Base-by-base conservation (phyloP, 768 basidiomycete genomes). In the Calvatia gigantea region DNA sequence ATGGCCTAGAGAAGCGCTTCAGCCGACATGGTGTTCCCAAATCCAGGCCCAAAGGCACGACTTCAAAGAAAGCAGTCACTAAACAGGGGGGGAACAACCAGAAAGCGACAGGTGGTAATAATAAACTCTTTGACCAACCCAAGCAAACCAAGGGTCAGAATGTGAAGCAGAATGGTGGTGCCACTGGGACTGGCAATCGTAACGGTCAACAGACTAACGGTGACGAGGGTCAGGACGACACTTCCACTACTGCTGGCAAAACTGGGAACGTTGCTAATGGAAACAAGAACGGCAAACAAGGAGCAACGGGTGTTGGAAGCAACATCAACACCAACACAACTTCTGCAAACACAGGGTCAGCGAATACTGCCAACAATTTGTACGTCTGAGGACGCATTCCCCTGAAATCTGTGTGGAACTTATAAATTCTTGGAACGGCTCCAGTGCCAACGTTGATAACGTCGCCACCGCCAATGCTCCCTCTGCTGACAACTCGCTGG, bases 401-500 rank as follows among this genome's bases (percentile, higher is more conserved):
- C n/a, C n/a, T n/a, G n/a, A n/a, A n/a, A n/a, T n/a, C n/a, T n/a
- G n/a, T n/a, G n/a, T n/a, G n/a, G n/a, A n/a, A n/a, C n/a, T n/a
- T n/a, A n/a, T n/a, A n/a, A n/a, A 46, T n/a, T 17, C 6, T 15
- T 17, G 23, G 11, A 39, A 52, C 17, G 25, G 27, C 38, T 21
- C 25, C 45, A 41, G 37, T 14, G 21, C 25, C 27, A 9, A 37
- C 6, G 17, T 32, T 17, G 54, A 49, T 12, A 57, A 57, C n/a
- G 51, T 51, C 9, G 57, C 60, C 39, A 56, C 44, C 9, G 63
- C 44, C 58, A 62, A 19, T 9, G 50, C 64, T 3, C 59, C 60
- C 15, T 60, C 53, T 54, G 45, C 51, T 1, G 63, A 43, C 2
- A 52, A 81, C 61, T 77, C 81, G 33, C 67, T 84, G 19, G 81